Evolutionary conservation across 139 green algal genomes (phyloP).

Genomic region (Chlorella vulgaris): DNA sequence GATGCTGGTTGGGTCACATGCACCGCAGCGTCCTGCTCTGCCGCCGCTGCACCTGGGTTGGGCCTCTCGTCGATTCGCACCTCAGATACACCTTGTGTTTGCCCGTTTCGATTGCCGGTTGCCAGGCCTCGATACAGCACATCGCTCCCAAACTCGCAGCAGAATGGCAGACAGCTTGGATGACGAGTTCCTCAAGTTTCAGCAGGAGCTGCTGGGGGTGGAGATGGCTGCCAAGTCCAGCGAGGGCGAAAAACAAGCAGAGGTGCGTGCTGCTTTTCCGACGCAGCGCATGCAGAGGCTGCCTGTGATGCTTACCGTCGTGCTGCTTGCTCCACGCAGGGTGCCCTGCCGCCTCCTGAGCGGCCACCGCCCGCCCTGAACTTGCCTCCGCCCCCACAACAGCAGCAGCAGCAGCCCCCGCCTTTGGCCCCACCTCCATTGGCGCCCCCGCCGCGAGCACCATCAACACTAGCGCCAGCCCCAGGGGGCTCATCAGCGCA

Average conservation of each 20-base stretch:
- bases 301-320: background rate
- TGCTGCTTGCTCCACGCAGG: too few relatives aligned
- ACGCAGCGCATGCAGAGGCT: too few relatives aligned
- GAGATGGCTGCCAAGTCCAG: background rate
- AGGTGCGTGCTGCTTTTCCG: background rate
- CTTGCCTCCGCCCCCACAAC: background rate
- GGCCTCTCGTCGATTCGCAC: too few relatives aligned
- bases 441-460: background rate
- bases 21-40: too few relatives aligned
- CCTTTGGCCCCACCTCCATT: background rate
- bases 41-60: too few relatives aligned
- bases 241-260: background rate
- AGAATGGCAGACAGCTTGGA: conserved; percentile 40
- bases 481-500: background rate
- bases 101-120: too few relatives aligned
- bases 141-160: too few relatives aligned
- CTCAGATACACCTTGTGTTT: too few relatives aligned
- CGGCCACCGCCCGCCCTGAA: conserved; percentile 1
- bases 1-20: background rate
- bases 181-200: conserved; percentile 39
- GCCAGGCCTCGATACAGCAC: too few relatives aligned
- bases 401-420: background rate
- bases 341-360: background rate
- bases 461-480: background rate
- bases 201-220: conserved; percentile 34